phyloP scores from a whole-genome alignment of 352 stramenopile species.

The Phytophthora uliginosa region DNA sequence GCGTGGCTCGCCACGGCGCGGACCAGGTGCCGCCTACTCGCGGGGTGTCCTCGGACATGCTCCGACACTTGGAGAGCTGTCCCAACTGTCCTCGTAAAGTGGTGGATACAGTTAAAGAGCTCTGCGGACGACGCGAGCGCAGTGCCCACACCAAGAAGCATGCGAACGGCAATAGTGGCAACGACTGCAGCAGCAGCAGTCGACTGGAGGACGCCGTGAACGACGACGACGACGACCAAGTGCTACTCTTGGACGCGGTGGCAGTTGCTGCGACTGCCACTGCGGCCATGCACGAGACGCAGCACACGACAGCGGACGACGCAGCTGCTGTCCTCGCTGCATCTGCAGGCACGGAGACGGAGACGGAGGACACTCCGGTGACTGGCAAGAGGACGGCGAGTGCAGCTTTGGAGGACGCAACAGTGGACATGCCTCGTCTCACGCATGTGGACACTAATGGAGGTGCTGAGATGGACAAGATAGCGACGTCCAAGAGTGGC shows the following conservation, averaged over 20 bases:
- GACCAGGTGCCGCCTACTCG: conserved; percentile 74
- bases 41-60: conserved; percentile 84
- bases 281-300: conserved; percentile 4
- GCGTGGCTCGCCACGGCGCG: conserved; percentile 63
- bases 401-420: conserved; percentile 24
- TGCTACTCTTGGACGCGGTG: conserved; percentile 33
- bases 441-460: background rate
- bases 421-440: conserved; percentile 15
- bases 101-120: conserved; percentile 68
- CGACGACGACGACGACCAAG: conserved; percentile 27
- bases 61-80: conserved; percentile 84
- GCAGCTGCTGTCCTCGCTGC: conserved; percentile 4
- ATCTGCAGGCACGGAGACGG: background rate
- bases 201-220: conserved; percentile 7
- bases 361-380: conserved; percentile 1
- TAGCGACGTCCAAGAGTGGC: conserved; percentile 5
- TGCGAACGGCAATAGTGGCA: background rate
- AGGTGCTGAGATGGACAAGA: conserved; percentile 9
- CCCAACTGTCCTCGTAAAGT: conserved; percentile 73
- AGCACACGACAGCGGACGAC: conserved; percentile 17
- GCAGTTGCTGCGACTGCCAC: background rate
- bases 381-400: conserved; percentile 25
- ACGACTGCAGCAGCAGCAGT: background rate
- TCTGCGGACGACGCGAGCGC: conserved; percentile 60
- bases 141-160: conserved; percentile 36